phyloP scores from a whole-genome alignment of 225 moss, liverwort and hornwort genomes.

The Polytrichum commune region DNA sequence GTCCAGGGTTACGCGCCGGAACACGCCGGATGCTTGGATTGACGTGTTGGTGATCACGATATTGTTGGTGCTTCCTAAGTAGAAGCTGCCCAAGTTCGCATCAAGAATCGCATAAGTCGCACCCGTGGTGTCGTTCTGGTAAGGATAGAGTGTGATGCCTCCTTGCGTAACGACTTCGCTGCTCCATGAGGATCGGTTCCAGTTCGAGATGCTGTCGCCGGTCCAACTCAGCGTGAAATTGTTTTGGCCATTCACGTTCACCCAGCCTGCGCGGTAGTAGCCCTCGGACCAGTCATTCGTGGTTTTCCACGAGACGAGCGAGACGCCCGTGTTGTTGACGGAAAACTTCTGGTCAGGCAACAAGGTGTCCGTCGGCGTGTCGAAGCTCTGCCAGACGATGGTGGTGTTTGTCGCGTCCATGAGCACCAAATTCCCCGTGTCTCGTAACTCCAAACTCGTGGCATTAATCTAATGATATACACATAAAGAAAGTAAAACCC shows the following conservation, averaged over 20 bases:
- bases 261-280: conserved; percentile 32
- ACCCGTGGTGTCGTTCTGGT: not conserved
- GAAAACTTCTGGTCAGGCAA: conserved; percentile 19
- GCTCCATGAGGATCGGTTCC: conserved; percentile 43
- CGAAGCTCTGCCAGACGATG: conserved; percentile 39
- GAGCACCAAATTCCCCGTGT: conserved; percentile 38
- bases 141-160: conserved; percentile 18
- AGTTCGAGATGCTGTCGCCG: conserved; percentile 33
- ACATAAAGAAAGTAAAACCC: too few relatives aligned
- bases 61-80: conserved; percentile 6
- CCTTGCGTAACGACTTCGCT: not conserved
- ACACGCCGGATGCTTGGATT: not conserved
- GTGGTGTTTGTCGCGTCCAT: not conserved
- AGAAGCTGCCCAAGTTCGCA: conserved; percentile 18
- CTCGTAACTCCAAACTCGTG: conserved; percentile 11
- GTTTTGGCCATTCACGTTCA: not conserved
- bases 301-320: conserved; percentile 28
- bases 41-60: conserved; percentile 19
- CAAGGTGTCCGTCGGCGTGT: conserved; percentile 48
- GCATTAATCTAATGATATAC: conserved; percentile 3
- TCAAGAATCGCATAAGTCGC: conserved; percentile 12
- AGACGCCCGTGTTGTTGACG: not conserved
- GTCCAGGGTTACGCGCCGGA: conserved; percentile 33
- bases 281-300: conserved; percentile 24
- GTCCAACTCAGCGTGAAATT: conserved; percentile 33